phyloP scores from a whole-genome alignment of 2,329 filamentous ascomycete genomes.

The Calonectria multiphialidica region DNA sequence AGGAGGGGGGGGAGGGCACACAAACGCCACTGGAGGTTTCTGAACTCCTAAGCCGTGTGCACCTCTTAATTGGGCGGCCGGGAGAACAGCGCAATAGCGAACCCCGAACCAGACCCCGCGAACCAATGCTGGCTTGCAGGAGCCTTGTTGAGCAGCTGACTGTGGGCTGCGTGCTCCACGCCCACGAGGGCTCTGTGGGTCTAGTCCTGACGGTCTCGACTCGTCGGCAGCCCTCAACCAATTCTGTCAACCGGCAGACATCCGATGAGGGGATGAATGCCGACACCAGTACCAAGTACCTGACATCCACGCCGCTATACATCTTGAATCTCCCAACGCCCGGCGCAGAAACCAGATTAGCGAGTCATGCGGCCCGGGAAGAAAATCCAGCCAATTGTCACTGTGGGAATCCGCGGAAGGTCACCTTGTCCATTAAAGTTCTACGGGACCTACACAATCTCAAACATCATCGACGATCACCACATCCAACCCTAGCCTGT shows the following conservation, averaged over 20 bases:
- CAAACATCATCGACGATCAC: constrained; percentile 20
- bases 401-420: neutral
- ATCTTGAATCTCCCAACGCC: neutral
- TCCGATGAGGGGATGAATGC: constrained; percentile 4
- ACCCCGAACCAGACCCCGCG: constrained; percentile 16
- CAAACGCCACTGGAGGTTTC: neutral
- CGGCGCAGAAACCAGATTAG: neutral
- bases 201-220: constrained; percentile 2
- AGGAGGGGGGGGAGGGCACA: neutral
- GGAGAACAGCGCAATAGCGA: neutral
- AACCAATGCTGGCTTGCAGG: constrained; percentile 14
- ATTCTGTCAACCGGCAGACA: neutral
- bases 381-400: constrained; percentile 3
- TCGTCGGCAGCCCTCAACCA: neutral
- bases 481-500: neutral
- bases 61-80: constrained; percentile 11
- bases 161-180: constrained; percentile 14
- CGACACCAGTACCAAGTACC: constrained; percentile 1
- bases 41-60: neutral
- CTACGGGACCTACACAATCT: constrained; percentile 10
- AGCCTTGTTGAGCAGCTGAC: constrained; percentile 2
- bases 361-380: constrained; percentile 14
- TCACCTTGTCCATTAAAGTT: constrained; percentile 8
- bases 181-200: constrained; percentile 23
- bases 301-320: neutral